Conservation (phyloP, 257 asterid genomes). For the Osmanthus fragrans region DNA sequence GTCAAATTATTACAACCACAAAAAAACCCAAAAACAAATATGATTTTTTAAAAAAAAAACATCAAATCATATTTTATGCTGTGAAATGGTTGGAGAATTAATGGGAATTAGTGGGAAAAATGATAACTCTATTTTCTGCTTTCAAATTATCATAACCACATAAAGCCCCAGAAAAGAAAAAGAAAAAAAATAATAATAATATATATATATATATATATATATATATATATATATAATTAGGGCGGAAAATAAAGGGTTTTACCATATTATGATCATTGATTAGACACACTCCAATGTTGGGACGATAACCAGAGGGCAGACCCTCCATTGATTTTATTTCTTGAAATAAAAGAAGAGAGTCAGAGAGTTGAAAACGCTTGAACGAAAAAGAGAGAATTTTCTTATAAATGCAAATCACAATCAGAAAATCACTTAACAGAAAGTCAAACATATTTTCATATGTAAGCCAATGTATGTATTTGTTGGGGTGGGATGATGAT, state of each 20-base stretch:
- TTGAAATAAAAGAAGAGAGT: conserved; percentile 9
- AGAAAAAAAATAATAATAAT: background rate
- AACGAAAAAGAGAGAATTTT: background rate
- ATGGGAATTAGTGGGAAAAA: background rate
- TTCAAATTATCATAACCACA: conserved; percentile 12
- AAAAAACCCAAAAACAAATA: background rate
- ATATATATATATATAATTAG: no score
- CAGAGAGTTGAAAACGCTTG: background rate
- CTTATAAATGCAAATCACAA: conserved; percentile 40
- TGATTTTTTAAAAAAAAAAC: background rate
- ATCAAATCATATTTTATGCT: background rate
- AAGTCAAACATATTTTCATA: conserved; percentile 55
- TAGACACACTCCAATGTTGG: conserved; percentile 95
- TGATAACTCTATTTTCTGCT: background rate
- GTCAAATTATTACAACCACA: conserved; percentile 14
- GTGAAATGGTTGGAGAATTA: background rate
- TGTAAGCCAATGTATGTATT: conserved; percentile 31
- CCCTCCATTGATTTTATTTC: conserved; percentile 70
- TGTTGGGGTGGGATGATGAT: conserved; percentile 19
- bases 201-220: no score
- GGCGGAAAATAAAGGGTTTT: background rate
- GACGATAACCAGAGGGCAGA: conserved; percentile 97
- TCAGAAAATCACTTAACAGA: conserved; percentile 50
- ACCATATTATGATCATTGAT: conserved; percentile 78
- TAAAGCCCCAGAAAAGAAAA: no score